Evolutionary conservation across 1,139 yeast genomes (phyloP).

Genomic region (Blastobotrys arbuscula): DNA sequence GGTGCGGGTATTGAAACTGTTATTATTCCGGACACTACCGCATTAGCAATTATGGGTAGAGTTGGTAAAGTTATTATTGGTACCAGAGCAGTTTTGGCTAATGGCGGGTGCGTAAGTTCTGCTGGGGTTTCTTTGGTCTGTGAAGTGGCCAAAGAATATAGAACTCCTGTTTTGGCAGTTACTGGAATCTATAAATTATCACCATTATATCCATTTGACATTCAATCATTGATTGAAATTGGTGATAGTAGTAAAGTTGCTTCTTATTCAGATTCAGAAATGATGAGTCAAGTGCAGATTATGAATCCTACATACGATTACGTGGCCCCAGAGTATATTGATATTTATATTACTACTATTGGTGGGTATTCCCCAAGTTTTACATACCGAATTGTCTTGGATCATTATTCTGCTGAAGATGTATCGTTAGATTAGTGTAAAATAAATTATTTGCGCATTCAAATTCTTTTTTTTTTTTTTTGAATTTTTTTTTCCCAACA

Average conservation of each 20-base stretch:
- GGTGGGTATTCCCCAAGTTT: slow-evolving; percentile 98
- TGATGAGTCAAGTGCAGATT: slow-evolving; percentile 70
- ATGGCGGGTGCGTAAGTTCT: slow-evolving; percentile 88
- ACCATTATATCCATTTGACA: slow-evolving; percentile 89
- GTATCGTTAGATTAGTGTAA: slow-evolving; percentile 11
- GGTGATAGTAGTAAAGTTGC: slow-evolving; percentile 88
- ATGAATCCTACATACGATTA: slow-evolving; percentile 91
- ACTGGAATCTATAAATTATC: slow-evolving; percentile 92
- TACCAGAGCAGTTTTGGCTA: slow-evolving; percentile 85
- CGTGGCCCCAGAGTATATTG: slow-evolving; percentile 90
- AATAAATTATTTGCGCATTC: background rate
- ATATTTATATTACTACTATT: slow-evolving; percentile 87
- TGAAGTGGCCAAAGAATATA: slow-evolving; percentile 91
- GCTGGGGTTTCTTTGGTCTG: slow-evolving; percentile 92
- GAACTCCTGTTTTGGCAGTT: slow-evolving; percentile 92
- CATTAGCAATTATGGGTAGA: slow-evolving; percentile 92
- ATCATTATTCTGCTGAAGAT: slow-evolving; percentile 84
- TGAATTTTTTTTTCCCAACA: background rate
- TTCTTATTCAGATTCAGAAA: slow-evolving; percentile 56
- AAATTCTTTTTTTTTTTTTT: no score
- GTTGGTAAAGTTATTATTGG: slow-evolving; percentile 96
- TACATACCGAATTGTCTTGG: slow-evolving; percentile 90
- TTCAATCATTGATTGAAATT: slow-evolving; percentile 82
- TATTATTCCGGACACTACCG: slow-evolving; percentile 87
- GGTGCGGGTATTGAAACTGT: slow-evolving; percentile 86